Conservation (phyloP, 805 yeast species). For the Candida xyloterini region DNA sequence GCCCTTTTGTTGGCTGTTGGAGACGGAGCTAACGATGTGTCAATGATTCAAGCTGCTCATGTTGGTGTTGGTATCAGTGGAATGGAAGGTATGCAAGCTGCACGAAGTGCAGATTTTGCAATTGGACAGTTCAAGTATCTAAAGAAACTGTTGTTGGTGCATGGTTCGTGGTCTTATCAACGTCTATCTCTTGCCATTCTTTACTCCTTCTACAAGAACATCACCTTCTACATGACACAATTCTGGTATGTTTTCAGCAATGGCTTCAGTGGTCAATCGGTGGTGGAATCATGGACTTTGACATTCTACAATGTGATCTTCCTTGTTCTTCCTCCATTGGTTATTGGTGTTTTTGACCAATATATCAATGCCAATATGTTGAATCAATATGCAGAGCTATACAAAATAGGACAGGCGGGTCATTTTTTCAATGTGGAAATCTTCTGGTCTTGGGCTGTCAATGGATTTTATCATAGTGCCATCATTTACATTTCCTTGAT, state of each 20-base stretch:
- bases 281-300: conserved; percentile 96
- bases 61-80: conserved; percentile 99
- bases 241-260: conserved; percentile 96
- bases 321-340: conserved; percentile 94
- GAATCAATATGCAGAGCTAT: conserved; percentile 89
- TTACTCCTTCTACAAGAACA: conserved; percentile 93
- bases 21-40: conserved; percentile 98
- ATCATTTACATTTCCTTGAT: conserved; percentile 72
- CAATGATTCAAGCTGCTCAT: conserved; percentile 99
- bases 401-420: conserved; percentile 85
- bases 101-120: conserved; percentile 95
- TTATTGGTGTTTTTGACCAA: conserved; percentile 94
- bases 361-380: conserved; percentile 87
- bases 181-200: conserved; percentile 89
- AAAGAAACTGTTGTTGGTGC: conserved; percentile 80
- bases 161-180: conserved; percentile 97
- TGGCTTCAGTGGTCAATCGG: conserved; percentile 92
- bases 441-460: conserved; percentile 96
- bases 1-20: conserved; percentile 88
- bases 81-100: conserved; percentile 99
- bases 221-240: conserved; percentile 95
- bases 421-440: conserved; percentile 85
- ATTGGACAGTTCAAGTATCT: conserved; percentile 92
- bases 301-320: conserved; percentile 93
- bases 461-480: conserved; percentile 93